Evolutionary conservation across 805 yeast species (phyloP), one percentile per base, ranked within the genome.

Genomic region (Saccharomycopsis sp.): DNA sequence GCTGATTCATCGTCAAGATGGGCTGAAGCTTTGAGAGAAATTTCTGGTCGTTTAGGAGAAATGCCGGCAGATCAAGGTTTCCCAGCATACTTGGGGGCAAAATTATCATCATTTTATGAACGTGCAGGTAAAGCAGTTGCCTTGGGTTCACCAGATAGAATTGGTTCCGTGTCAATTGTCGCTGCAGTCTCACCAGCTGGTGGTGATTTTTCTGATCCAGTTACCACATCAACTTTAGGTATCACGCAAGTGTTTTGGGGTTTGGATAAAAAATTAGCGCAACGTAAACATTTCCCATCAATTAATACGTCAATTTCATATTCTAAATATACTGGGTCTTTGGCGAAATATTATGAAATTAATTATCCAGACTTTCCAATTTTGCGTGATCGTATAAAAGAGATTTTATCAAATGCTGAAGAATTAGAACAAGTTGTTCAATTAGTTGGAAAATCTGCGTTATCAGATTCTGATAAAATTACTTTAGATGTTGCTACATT

Each of bases 61-160:
- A 93, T 93, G 99, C 99, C 99, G 64, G 99, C 99, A 51, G 99
- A 93, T 71, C 98, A 94, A 75, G 99, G 99, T 75, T 93, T 89
- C 93, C 99, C 99, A 51, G 99, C 99, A 42, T 93, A 93, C 66
- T 75, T 93, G 65, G 98, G 98, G 72, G 96, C 99, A 43, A 93
- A 93, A 65, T 77, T 93, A 59, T 97, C 99, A 47, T 90, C 97
- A 45, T 93, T 93, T 79, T 93, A 93, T 69, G 99, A 93, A 73
- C 87, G 99, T 74, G 99, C 99, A 38, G 99, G 99, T 71, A 87
- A 84, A 65, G 95, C 96, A 37, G 74, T 81, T 58, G 90, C 96
- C 2, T 74, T 93, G 50, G 99, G 99, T 61, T 86, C 95, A 48
- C 99, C 99, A 53, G 85, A 85, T 57, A 88, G 99, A 74, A 62